These are phyloP conservation scores for Talaromyces funiculosus DNA, from an alignment of 2,329 filamentous ascomycete genomes.

Conservation along the genomic window DNA sequence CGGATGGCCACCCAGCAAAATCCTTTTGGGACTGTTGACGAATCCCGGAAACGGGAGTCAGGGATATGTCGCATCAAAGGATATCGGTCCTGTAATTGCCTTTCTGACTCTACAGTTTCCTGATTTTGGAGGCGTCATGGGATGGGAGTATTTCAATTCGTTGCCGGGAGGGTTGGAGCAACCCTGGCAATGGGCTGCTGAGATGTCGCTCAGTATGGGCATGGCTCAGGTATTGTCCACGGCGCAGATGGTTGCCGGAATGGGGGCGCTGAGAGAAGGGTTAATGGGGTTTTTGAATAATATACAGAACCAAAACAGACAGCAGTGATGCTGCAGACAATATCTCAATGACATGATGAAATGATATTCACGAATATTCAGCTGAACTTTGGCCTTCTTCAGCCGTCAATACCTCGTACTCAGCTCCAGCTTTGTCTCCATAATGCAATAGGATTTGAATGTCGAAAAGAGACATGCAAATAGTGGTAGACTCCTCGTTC, in stretches of 20 bases:
- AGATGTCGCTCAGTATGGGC: conserved; percentile 53
- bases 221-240: conserved; percentile 36
- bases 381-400: too few relatives aligned
- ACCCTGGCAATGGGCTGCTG: conserved; percentile 74
- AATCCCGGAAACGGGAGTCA: conserved; percentile 64
- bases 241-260: conserved; percentile 25
- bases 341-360: background rate
- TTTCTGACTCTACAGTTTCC: conserved; percentile 56
- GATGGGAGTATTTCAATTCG: conserved; percentile 93
- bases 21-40: conserved; percentile 78
- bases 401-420: background rate
- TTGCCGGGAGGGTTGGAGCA: conserved; percentile 56
- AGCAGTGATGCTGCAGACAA: background rate
- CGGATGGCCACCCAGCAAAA: conserved; percentile 66
- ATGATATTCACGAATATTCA: background rate
- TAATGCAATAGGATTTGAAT: background rate
- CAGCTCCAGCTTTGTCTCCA: background rate
- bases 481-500: background rate
- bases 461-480: background rate
- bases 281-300: conserved; percentile 26
- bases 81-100: conserved; percentile 53
- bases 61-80: conserved; percentile 57
- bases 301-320: conserved; percentile 24
- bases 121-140: conserved; percentile 80
- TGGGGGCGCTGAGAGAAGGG: conserved; percentile 26